These are phyloP conservation scores for Haemoproteus tartakovskyi DNA, from an alignment of 169 alveolate genomes.

Conservation along the genomic window DNA sequence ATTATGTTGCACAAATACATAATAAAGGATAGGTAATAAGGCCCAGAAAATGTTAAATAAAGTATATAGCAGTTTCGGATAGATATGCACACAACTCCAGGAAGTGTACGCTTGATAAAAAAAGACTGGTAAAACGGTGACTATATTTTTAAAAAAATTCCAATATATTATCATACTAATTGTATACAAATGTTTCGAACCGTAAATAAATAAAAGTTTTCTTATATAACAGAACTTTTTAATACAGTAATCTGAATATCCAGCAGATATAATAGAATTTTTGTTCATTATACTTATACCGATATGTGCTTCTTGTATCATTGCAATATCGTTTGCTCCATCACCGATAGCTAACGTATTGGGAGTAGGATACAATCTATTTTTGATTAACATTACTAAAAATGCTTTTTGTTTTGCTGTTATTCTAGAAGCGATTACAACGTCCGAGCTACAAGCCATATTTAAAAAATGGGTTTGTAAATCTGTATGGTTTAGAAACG, in stretches of 20 bases:
- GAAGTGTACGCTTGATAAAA: slow-evolving; percentile 66
- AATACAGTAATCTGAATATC: slow-evolving; percentile 95
- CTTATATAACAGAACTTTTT: slow-evolving; percentile 89
- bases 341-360: slow-evolving; percentile 78
- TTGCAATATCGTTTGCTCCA: slow-evolving; percentile 75
- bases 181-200: slow-evolving; percentile 74
- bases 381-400: slow-evolving; percentile 68
- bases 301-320: slow-evolving; percentile 88
- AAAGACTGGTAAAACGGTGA: slow-evolving; percentile 41
- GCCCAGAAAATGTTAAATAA: slow-evolving; percentile 44
- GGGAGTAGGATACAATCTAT: slow-evolving; percentile 73
- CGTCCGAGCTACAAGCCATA: slow-evolving; percentile 77
- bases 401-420: slow-evolving; percentile 76
- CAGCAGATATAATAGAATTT: slow-evolving; percentile 96
- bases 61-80: slow-evolving; percentile 53
- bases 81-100: slow-evolving; percentile 62
- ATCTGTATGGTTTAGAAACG: slow-evolving; percentile 62
- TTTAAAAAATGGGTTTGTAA: slow-evolving; percentile 74
- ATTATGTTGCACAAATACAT: slow-evolving; percentile 56
- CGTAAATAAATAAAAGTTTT: slow-evolving; percentile 95
- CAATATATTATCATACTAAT: slow-evolving; percentile 62
- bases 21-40: slow-evolving; percentile 55
- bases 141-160: slow-evolving; percentile 63
- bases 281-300: slow-evolving; percentile 95
- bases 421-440: slow-evolving; percentile 72